Evolutionary conservation across 306 rosid species (phyloP).

Genomic region (Glycine latifolia): DNA sequence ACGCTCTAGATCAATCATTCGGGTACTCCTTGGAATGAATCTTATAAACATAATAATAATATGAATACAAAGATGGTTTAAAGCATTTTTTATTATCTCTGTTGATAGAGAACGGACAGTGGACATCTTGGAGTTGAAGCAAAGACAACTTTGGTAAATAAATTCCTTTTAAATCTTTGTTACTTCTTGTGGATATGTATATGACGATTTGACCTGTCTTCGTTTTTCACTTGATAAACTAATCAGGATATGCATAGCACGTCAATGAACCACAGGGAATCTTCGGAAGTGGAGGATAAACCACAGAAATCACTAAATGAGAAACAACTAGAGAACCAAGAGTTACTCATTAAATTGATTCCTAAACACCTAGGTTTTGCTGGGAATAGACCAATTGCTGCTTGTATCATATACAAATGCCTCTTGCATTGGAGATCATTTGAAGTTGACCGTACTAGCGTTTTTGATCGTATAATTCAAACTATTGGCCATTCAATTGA

Average conservation of each 20-base stretch:
- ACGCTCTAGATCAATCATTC: constrained; percentile 82
- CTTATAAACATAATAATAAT: constrained; percentile 20
- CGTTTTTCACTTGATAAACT: constrained; percentile 37
- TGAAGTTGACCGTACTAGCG: constrained; percentile 70
- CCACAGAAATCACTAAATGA: constrained; percentile 70
- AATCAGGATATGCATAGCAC: constrained; percentile 75
- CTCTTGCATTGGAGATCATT: constrained; percentile 76
- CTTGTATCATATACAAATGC: constrained; percentile 66
- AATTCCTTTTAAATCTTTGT: constrained; percentile 35
- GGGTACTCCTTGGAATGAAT: constrained; percentile 57
- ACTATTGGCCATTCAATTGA: constrained; percentile 66
- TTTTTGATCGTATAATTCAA: constrained; percentile 69
- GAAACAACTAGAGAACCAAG: constrained; percentile 76
- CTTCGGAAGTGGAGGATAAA: constrained; percentile 62
- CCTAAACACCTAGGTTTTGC: constrained; percentile 64
- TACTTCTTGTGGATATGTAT: constrained; percentile 28
- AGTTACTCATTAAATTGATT: constrained; percentile 65
- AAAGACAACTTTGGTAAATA: constrained; percentile 68
- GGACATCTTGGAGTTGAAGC: constrained; percentile 69
- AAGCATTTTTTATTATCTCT: constrained; percentile 45
- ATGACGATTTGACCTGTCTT: constrained; percentile 40
- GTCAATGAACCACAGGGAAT: constrained; percentile 74
- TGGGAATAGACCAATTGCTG: constrained; percentile 65
- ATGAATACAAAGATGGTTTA: constrained; percentile 28
- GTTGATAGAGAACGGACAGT: constrained; percentile 79